Percentiles rank a stretch among this genome's conserved stretches.
These are phyloP conservation scores for Erysimum cheiranthoides DNA, from an alignment of 345 rosid species.

Conservation along the genomic window DNA sequence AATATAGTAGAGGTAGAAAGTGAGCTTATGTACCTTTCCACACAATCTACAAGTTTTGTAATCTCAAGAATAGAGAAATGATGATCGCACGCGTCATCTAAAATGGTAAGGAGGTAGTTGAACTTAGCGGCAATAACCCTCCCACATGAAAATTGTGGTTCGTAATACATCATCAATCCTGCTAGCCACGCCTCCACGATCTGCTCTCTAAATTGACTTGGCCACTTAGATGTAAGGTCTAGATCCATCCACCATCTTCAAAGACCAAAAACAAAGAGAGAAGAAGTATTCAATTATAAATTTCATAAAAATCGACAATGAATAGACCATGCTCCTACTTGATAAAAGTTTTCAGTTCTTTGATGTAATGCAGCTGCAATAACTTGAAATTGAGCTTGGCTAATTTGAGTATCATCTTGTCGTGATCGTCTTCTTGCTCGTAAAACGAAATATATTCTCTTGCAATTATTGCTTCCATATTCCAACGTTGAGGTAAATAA, in stretches of 20 bases:
- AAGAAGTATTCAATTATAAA: neutral
- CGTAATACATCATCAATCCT: slow-evolving; percentile 20
- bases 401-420: slow-evolving; percentile 20
- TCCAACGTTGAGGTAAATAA: slow-evolving; percentile 25
- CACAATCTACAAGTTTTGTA: slow-evolving; percentile 13
- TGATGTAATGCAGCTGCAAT: slow-evolving; percentile 13
- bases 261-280: neutral
- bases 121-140: slow-evolving; percentile 26
- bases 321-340: neutral
- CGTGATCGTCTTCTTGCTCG: slow-evolving; percentile 25
- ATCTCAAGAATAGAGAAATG: slow-evolving; percentile 9
- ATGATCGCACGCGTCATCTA: slow-evolving; percentile 25
- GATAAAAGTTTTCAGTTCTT: slow-evolving; percentile 19
- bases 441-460: slow-evolving; percentile 26
- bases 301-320: neutral
- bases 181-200: slow-evolving; percentile 25
- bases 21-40: slow-evolving; percentile 19
- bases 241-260: slow-evolving; percentile 32
- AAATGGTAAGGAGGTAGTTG: slow-evolving; percentile 20
- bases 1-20: neutral
- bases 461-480: slow-evolving; percentile 26
- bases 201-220: slow-evolving; percentile 21
- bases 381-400: slow-evolving; percentile 36
- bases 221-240: slow-evolving; percentile 15
- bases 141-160: slow-evolving; percentile 31